Evolutionary conservation across 331 rosid genomes (phyloP).

Genomic region (Cucumis variabilis): DNA sequence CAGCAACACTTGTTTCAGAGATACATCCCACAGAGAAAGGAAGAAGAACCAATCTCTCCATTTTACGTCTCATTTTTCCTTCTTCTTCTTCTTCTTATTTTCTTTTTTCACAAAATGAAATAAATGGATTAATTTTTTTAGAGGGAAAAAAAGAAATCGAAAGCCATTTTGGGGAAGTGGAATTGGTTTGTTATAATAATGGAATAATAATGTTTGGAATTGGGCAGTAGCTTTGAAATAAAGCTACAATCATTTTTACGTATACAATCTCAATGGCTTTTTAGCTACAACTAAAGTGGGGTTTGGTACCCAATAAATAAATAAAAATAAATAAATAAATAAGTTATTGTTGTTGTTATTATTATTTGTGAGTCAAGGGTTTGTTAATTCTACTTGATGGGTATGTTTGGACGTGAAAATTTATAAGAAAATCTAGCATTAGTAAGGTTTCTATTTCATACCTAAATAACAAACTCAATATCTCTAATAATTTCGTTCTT

Average conservation of each 20-base stretch:
- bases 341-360: too few species aligned
- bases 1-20: slow-evolving; percentile 87
- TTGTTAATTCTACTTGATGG: slow-evolving; percentile 26
- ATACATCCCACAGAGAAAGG: slow-evolving; percentile 89
- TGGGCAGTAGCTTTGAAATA: neutral
- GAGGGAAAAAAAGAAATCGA: neutral
- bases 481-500: neutral
- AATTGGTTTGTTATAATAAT: slow-evolving; percentile 28
- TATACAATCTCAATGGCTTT: neutral
- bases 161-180: neutral
- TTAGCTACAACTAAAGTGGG: neutral
- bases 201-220: neutral
- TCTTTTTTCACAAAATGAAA: too few species aligned
- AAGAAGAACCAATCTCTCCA: slow-evolving; percentile 48
- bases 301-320: neutral
- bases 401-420: slow-evolving; percentile 5
- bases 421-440: neutral
- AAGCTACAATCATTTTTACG: slow-evolving; percentile 31
- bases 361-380: neutral
- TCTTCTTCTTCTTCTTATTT: too few species aligned
- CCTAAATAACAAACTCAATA: slow-evolving; percentile 5
- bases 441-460: neutral
- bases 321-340: neutral
- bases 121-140: neutral
- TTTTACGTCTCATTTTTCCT: slow-evolving; percentile 22